Base-by-base conservation (phyloP, 2,329 filamentous ascomycete species). In the Trichoderma guizhouense region DNA sequence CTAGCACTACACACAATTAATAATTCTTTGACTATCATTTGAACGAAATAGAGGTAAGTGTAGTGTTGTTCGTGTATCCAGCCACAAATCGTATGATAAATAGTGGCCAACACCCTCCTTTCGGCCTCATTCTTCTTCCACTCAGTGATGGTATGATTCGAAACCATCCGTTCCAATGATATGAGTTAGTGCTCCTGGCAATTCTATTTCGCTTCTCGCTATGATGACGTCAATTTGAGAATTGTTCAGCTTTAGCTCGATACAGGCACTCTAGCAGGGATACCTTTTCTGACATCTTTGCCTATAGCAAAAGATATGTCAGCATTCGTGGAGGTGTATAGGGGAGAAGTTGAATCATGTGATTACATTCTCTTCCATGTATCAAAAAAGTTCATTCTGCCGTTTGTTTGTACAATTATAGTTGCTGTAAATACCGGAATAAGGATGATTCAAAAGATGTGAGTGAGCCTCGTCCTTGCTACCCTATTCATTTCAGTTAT, bases 241-340 rank as follows among this genome's bases (percentile, higher is more conserved):
- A 9, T 4, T 3, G 7, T 43, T 2, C 2, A 9, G 15, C 39
- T n/a, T 0, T 4, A n/a, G 15, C 18, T 43, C n/a, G 15, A 1
- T 43, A 43, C 9, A 43, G 15, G 7, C 39, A 43, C 39, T 43
- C 39, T n/a, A n/a, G 7, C 39, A 43, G 18, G 14, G 39, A 9
- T 15, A 36, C 34, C 6, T 36, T 36, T 36, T 15, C 34, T 36
- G 34, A 15, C 34, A 15, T 2, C 2, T 15, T 15, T 15, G 34
- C 34, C 2, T 15, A 3, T 1, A 36, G 34, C 14, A 36, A 15
- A 36, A n/a, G 14, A 43, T n/a, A n/a, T 43, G 18, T 43, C 39
- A 43, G 39, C 39, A 43, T 5, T n/a, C 18, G 39, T 9, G 18
- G 18, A n/a, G 15, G 18, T 43, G 39, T 43, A 43, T 43, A 4